Evolutionary conservation across 805 yeast species (phyloP).

Genomic region (Yarrowia alimentaria): DNA sequence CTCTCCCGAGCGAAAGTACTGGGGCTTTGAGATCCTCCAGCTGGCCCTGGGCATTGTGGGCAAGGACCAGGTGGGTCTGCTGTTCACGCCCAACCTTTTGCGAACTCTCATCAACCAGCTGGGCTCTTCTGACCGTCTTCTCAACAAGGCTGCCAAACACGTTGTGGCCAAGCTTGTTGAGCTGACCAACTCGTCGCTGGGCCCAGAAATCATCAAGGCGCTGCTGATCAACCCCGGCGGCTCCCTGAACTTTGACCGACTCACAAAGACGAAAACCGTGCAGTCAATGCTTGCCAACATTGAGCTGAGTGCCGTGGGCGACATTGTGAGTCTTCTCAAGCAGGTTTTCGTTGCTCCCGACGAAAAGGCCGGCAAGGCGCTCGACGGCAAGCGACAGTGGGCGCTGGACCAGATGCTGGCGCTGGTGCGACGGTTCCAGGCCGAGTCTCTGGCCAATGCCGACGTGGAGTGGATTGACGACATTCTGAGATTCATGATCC

Average conservation of each 20-base stretch:
- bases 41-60: constrained; percentile 44
- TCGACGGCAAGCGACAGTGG: constrained; percentile 51
- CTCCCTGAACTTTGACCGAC: constrained; percentile 58
- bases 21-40: constrained; percentile 76
- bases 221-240: constrained; percentile 51
- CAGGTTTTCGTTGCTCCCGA: constrained; percentile 25
- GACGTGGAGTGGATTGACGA: constrained; percentile 40
- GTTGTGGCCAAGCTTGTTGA: constrained; percentile 47
- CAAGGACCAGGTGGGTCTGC: constrained; percentile 31
- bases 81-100: constrained; percentile 52
- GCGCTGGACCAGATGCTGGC: constrained; percentile 57
- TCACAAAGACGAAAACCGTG: constrained; percentile 70
- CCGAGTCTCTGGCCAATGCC: constrained; percentile 30
- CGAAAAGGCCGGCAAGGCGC: constrained; percentile 32
- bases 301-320: constrained; percentile 30
- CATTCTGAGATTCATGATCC: constrained; percentile 44
- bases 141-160: constrained; percentile 64
- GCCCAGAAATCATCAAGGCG: constrained; percentile 36
- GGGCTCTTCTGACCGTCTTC: constrained; percentile 59
- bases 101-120: constrained; percentile 76
- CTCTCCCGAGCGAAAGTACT: constrained; percentile 79
- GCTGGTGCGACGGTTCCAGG: constrained; percentile 39
- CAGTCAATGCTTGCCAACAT: constrained; percentile 44
- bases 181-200: constrained; percentile 41
- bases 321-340: constrained; percentile 16